Conservation (phyloP, 345 rosid species). For the Linum usitatissimum region DNA sequence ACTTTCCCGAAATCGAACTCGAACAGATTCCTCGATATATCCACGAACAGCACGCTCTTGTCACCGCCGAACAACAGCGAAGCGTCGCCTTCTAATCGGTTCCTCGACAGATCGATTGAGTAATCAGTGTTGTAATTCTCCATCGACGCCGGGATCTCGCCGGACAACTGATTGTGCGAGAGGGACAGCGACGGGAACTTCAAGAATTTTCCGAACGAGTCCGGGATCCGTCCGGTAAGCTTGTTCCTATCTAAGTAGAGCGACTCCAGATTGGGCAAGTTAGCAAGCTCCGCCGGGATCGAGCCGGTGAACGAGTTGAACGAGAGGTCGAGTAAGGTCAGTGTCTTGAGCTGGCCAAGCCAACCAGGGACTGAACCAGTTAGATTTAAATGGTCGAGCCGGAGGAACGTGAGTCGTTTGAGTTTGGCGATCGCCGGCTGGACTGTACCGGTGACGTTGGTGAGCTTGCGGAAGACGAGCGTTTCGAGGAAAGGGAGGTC, state of each 20-base stretch:
- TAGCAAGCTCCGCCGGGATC: conserved; percentile 38
- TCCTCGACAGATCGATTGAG: conserved; percentile 47
- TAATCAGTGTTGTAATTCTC: conserved; percentile 31
- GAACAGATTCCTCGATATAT: conserved; percentile 56
- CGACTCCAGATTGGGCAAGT: conserved; percentile 35
- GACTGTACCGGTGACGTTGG: conserved; percentile 52
- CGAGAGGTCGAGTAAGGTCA: conserved; percentile 42
- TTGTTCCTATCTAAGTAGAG: conserved; percentile 51
- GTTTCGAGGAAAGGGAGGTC: conserved; percentile 48
- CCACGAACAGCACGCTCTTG: conserved; percentile 33
- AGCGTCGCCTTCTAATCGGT: conserved; percentile 52
- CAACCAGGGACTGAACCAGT: conserved; percentile 47
- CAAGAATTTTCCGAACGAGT: conserved; percentile 39
- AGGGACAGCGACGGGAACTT: conserved; percentile 27
- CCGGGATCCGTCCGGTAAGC: conserved; percentile 51
- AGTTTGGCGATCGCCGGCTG: conserved; percentile 52
- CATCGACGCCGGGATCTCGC: conserved; percentile 44
- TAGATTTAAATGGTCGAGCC: conserved; percentile 47
- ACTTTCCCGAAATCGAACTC: conserved; percentile 46
- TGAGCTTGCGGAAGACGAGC: conserved; percentile 39
- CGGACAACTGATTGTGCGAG: conserved; percentile 61
- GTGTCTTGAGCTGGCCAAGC: conserved; percentile 36
- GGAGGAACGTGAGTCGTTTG: conserved; percentile 33
- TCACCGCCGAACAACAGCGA: conserved; percentile 54
- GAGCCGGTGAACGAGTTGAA: conserved; percentile 55